A percentile compares a stretch with the other conserved stretches of the same genome.
These are phyloP conservation scores for Xanthoconium separans DNA, from an alignment of 1,284 basidiomycete species.

Conservation along the genomic window DNA sequence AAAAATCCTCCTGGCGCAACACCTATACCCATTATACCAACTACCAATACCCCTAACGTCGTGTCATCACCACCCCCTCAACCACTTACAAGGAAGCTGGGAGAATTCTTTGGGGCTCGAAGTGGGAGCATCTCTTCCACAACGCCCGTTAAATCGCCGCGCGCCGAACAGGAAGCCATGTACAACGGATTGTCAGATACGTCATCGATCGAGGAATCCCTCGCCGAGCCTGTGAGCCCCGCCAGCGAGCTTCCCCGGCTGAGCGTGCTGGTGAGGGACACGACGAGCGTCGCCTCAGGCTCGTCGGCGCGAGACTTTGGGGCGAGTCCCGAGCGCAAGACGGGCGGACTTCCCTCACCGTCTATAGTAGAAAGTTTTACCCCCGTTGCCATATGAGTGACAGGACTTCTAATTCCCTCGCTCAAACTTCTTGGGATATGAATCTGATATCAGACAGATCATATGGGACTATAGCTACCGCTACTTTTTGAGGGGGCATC, in stretches of 20 bases:
- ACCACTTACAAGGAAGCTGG: slow-evolving; percentile 57
- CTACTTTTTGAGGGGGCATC: slow-evolving; percentile 1
- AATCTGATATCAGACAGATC: slow-evolving; percentile 12
- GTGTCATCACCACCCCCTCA: slow-evolving; percentile 31
- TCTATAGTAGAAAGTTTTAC: slow-evolving; percentile 21
- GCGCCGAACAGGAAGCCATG: slow-evolving; percentile 41
- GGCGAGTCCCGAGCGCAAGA: slow-evolving; percentile 31
- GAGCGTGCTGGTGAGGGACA: slow-evolving; percentile 38
- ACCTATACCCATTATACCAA: slow-evolving; percentile 35
- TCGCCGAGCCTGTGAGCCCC: slow-evolving; percentile 56
- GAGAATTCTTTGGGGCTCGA: slow-evolving; percentile 64
- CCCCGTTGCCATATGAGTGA: slow-evolving; percentile 32
- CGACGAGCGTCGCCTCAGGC: slow-evolving; percentile 29
- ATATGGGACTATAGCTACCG: slow-evolving; percentile 17
- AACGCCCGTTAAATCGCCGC: slow-evolving; percentile 29
- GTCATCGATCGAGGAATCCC: slow-evolving; percentile 46
- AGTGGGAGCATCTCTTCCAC: slow-evolving; percentile 49
- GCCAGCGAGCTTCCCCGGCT: slow-evolving; percentile 38
- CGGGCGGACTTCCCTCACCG: slow-evolving; percentile 9
- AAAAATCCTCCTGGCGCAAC: slow-evolving; percentile 24
- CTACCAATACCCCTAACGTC: slow-evolving; percentile 17
- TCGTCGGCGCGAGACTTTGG: slow-evolving; percentile 29
- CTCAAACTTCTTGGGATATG: slow-evolving; percentile 6
- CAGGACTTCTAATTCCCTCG: slow-evolving; percentile 17
- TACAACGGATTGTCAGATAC: slow-evolving; percentile 51